phyloP scores from a whole-genome alignment of 331 rosid genomes.

The Saraca asoca region DNA sequence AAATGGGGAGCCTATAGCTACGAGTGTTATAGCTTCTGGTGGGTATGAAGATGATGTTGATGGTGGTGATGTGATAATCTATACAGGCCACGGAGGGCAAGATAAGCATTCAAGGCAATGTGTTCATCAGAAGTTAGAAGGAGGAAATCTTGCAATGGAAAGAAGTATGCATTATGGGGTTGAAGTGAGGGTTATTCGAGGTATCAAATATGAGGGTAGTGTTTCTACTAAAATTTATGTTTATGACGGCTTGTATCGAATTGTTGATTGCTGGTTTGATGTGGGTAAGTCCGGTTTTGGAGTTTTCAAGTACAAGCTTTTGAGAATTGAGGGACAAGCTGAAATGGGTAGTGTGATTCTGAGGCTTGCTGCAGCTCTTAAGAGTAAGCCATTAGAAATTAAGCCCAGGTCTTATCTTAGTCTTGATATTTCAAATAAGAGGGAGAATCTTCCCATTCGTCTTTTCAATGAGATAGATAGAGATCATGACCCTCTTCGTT shows the following conservation, averaged over 20 bases:
- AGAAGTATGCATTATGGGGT: constrained; percentile 89
- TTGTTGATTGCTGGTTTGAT: constrained; percentile 82
- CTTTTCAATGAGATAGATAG: constrained; percentile 79
- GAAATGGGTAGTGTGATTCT: constrained; percentile 79
- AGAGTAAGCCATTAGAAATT: constrained; percentile 46
- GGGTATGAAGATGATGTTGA: constrained; percentile 93
- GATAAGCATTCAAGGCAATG: constrained; percentile 74
- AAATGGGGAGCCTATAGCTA: constrained; percentile 87
- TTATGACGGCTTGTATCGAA: constrained; percentile 83
- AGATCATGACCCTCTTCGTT: constrained; percentile 62
- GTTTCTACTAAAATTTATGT: constrained; percentile 69
- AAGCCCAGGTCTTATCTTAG: constrained; percentile 64
- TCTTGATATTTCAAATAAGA: constrained; percentile 61
- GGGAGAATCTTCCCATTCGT: constrained; percentile 54
- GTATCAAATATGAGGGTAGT: constrained; percentile 54
- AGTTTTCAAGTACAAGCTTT: constrained; percentile 75
- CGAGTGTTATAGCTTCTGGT: constrained; percentile 86
- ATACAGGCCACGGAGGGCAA: constrained; percentile 95
- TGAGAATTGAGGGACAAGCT: constrained; percentile 78
- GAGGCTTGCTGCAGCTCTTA: constrained; percentile 61
- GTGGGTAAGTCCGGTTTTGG: constrained; percentile 94
- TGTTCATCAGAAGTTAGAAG: constrained; percentile 79
- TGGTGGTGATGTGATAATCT: constrained; percentile 75
- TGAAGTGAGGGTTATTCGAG: constrained; percentile 89
- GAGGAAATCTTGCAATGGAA: constrained; percentile 90